Evolutionary conservation across 2,329 filamentous ascomycete species (phyloP).

Genomic region (Emericellopsis cladophorae): DNA sequence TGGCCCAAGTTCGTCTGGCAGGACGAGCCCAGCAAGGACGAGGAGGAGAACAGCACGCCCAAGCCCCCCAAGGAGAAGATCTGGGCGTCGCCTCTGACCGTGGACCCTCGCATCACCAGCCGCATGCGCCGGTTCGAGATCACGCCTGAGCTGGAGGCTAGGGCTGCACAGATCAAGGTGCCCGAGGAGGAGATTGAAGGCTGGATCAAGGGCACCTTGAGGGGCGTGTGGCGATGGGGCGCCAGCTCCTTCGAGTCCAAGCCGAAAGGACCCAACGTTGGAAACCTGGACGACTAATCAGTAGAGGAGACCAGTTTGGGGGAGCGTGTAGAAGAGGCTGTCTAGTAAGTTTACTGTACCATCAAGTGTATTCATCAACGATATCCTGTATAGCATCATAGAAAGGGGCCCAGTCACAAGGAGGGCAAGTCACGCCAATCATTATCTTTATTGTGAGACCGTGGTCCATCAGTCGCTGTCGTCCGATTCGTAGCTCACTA

Average conservation of each 20-base stretch:
- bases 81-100: conserved; percentile 61
- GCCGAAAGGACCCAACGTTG: conserved; percentile 26
- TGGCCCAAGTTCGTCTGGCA: conserved; percentile 76
- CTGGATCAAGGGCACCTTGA: conserved; percentile 48
- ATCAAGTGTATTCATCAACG: neutral
- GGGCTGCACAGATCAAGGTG: conserved; percentile 47
- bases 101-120: conserved; percentile 63
- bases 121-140: conserved; percentile 76
- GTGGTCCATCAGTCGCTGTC: conserved; percentile 1
- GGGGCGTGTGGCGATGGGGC: conserved; percentile 40
- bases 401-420: neutral
- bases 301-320: too few species aligned
- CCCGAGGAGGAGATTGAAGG: conserved; percentile 59
- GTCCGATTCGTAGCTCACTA: conserved; percentile 45
- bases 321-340: too few species aligned
- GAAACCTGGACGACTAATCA: conserved; percentile 21
- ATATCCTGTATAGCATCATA: neutral
- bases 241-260: conserved; percentile 23
- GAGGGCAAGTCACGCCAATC: neutral
- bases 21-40: conserved; percentile 30
- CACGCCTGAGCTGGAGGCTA: conserved; percentile 53
- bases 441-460: neutral
- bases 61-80: conserved; percentile 51
- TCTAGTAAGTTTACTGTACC: neutral
- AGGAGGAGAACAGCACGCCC: conserved; percentile 9